phyloP scores from a whole-genome alignment of 768 basidiomycete genomes.

The Russula sp. region DNA sequence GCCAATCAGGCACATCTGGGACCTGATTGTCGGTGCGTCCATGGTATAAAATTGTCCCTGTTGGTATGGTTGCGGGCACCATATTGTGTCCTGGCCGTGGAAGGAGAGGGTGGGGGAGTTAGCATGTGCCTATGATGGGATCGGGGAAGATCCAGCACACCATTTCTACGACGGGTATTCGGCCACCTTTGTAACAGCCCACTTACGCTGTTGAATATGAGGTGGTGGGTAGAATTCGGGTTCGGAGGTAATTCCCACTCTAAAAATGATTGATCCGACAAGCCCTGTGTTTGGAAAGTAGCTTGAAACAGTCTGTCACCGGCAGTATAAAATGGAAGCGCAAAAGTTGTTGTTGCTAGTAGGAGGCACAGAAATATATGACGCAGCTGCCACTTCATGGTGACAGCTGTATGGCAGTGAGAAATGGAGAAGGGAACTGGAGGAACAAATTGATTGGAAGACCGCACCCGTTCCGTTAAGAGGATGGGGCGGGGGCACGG shows the following conservation, averaged over 20 bases:
- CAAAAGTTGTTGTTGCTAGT: neutral
- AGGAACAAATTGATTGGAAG: no score
- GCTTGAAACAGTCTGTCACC: slow-evolving; percentile 27
- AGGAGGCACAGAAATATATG: neutral
- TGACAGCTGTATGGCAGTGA: neutral
- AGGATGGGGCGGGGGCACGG: no score
- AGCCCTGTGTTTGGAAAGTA: neutral
- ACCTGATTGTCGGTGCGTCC: slow-evolving; percentile 6
- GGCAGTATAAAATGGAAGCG: slow-evolving; percentile 21
- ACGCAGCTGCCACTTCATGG: neutral
- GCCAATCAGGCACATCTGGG: slow-evolving; percentile 17
- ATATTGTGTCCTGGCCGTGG: slow-evolving; percentile 15
- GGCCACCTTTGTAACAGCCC: slow-evolving; percentile 37
- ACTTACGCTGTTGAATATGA: slow-evolving; percentile 34
- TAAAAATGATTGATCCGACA: neutral
- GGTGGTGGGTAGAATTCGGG: slow-evolving; percentile 30
- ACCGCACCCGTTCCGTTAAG: no score
- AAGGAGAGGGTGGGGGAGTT: neutral
- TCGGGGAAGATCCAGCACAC: neutral
- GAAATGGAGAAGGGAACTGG: no score
- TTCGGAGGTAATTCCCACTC: slow-evolving; percentile 24
- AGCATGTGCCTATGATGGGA: neutral
- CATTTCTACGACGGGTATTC: slow-evolving; percentile 30
- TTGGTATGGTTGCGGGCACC: slow-evolving; percentile 15
- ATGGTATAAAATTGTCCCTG: slow-evolving; percentile 23